Base-by-base conservation (phyloP, 2,329 filamentous ascomycete species). In the Colletotrichum paranaense region DNA sequence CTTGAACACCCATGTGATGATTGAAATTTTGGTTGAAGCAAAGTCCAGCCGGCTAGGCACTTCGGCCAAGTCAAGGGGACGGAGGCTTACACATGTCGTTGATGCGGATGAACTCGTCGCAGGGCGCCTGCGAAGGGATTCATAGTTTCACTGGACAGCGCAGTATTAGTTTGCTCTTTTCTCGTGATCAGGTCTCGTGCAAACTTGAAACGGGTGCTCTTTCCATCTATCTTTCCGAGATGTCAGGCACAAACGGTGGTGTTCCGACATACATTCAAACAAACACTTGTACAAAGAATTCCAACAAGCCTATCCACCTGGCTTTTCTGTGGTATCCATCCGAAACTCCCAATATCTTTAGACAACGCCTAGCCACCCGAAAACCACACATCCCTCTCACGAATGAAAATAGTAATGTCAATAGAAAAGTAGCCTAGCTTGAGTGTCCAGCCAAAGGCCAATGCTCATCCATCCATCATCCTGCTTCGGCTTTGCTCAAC, bases 241-340 rank as follows among this genome's bases (percentile, higher is more conserved):
- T 30, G 32, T 14, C 24, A n/a, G 32, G 30, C 62, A 22, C n/a
- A 22, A 57, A 11, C 24, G 16, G 32, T 26, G 42, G 32, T 57
- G 26, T 52, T 38, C 52, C 22, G 28, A 30, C 14, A 65, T 30
- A 42, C 22, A 30, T 22, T 38, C 30, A 56, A 56, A 56, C 22
- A 30, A 56, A 65, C 30, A 65, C 62, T 56, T 52, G 26, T 65
- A 42, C 62, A 65, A 24, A 57, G 16, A 22, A 57, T 57, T 35
- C 35, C 32, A 22, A 32, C 32, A 57, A 46, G 26, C 62, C 32
- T 12, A 9, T 9, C 14, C 22, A 26, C 52, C 52, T 6, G 52
- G 52, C 24, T 57, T 30, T 28, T n/a, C 11, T 30, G 62, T 65
- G 62, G 62, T 65, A 65, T 65, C 52, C 55, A 65, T 57, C 52